Conservation (phyloP, 305 asterid species). For the Caryopteris hybrid region DNA sequence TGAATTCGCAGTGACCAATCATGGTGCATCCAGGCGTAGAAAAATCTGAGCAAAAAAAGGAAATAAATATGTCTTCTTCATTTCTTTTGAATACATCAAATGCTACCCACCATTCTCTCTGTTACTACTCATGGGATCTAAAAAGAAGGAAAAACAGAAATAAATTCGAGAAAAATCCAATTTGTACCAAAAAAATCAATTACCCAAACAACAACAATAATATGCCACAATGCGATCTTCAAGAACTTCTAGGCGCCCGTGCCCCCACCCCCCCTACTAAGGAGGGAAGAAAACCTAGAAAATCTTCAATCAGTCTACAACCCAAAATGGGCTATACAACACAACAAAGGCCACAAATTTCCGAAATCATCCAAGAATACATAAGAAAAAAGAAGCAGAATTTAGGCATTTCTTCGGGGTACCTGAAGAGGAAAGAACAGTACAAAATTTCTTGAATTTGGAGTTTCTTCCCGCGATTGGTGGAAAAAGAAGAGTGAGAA, state of each 20-base stretch:
- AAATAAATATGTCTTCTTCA: conserved; percentile 4
- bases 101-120: neutral
- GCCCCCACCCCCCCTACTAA: too few relatives aligned
- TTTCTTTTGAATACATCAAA: neutral
- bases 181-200: neutral
- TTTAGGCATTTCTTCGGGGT: neutral
- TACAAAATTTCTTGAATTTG: conserved; percentile 8
- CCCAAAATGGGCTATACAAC: neutral
- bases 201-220: neutral
- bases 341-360: neutral
- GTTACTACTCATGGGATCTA: neutral
- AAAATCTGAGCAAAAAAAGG: conserved; percentile 13
- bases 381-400: neutral
- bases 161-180: neutral
- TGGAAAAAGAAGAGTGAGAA: conserved; percentile 43
- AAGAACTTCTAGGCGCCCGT: neutral
- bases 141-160: neutral
- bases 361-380: neutral
- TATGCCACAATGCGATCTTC: neutral
- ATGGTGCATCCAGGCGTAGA: neutral
- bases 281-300: neutral
- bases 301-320: conserved; percentile 4
- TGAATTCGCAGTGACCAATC: conserved; percentile 1
- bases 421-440: conserved; percentile 25
- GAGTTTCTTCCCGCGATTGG: conserved; percentile 51